Percentiles rank a stretch among this genome's conserved stretches.
Conservation (phyloP, 2,329 filamentous ascomycete genomes). For the Albophoma yamanashiensis region DNA sequence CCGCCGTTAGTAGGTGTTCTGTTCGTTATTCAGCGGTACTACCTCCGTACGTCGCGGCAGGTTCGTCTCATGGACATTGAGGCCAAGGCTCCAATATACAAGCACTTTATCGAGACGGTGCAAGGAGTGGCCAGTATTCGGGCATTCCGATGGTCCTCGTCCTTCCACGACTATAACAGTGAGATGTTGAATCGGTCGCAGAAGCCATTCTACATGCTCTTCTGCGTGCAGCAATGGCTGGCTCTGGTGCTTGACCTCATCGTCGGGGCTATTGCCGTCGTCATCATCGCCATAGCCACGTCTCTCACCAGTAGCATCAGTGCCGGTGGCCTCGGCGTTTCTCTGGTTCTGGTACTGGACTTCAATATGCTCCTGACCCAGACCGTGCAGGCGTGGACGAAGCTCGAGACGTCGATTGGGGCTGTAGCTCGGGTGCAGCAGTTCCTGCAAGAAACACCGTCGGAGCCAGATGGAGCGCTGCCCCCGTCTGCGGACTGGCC, state of each 20-base stretch:
- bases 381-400: slow-evolving; percentile 20
- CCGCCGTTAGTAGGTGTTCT: slow-evolving; percentile 9
- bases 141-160: slow-evolving; percentile 16
- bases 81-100: slow-evolving; percentile 15
- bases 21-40: slow-evolving; percentile 11
- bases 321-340: slow-evolving; percentile 15
- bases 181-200: slow-evolving; percentile 21
- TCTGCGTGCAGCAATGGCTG: slow-evolving; percentile 38
- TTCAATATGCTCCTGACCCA: slow-evolving; percentile 16
- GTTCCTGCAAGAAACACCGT: slow-evolving; percentile 16
- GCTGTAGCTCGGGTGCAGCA: slow-evolving; percentile 23
- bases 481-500: slow-evolving; percentile 18
- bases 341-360: slow-evolving; percentile 14
- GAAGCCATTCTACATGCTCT: slow-evolving; percentile 27
- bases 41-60: slow-evolving; percentile 19
- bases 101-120: slow-evolving; percentile 13
- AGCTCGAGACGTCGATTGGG: slow-evolving; percentile 20
- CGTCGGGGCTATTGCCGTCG: slow-evolving; percentile 32
- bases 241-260: slow-evolving; percentile 33
- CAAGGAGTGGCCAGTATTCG: slow-evolving; percentile 17
- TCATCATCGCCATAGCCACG: slow-evolving; percentile 33
- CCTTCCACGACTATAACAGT: slow-evolving; percentile 7
- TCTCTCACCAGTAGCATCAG: slow-evolving; percentile 12
- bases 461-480: slow-evolving; percentile 4
- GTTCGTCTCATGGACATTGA: slow-evolving; percentile 17